Evolutionary conservation across 2,329 filamentous ascomycete species (phyloP), one percentile per base, ranked within the genome.

Genomic region (Cercospora sp.): DNA sequence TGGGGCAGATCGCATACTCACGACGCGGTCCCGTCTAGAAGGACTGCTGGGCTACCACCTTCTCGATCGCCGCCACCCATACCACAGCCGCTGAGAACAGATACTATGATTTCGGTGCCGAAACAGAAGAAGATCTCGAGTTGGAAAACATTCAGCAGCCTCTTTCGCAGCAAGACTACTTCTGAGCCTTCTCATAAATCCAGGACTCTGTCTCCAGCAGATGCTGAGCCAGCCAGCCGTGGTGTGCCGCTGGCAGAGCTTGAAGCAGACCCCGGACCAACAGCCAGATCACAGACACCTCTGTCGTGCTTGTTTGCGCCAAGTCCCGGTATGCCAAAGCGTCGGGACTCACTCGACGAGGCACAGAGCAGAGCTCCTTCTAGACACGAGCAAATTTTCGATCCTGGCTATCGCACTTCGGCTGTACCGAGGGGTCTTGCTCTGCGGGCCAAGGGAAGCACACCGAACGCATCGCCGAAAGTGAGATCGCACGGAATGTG

Each of bases 61-160:
- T 28, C n/a, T 40, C 65, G 61, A 16, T 42, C 66, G 8, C 57
- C 61, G 9, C 65, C 68, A 18, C 23, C 58, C 12, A 64, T 63
- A n/a, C 67, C 53, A 16, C 9, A 40, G 16, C 62, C 51, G 12
- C 57, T 64, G 9, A n/a, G 12, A 4, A 48, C 31, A 10, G 31
- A 28, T 9, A 64, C 65, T 8, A 26, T 40, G 13, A 58, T 31
- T 40, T 64, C 53, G 20, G 60, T 69, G 42, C 33, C 40, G 10
- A 64, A 64, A 40, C 65, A 65, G 13, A 76, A 72, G 68, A 76
- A 75, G 53, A 74, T 73, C 68, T 74, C 73, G 9, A 65, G 73
- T 10, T 78, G 76, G 76, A 76, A 72, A 40, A 68, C 68, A 1
- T 68, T 78, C 12, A 70, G 75, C 13, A 71, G 65, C 20, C 55